These are phyloP conservation scores for Coemansia sp. DNA, from an alignment of 192 early-diverging fungal species.

Conservation along the genomic window DNA sequence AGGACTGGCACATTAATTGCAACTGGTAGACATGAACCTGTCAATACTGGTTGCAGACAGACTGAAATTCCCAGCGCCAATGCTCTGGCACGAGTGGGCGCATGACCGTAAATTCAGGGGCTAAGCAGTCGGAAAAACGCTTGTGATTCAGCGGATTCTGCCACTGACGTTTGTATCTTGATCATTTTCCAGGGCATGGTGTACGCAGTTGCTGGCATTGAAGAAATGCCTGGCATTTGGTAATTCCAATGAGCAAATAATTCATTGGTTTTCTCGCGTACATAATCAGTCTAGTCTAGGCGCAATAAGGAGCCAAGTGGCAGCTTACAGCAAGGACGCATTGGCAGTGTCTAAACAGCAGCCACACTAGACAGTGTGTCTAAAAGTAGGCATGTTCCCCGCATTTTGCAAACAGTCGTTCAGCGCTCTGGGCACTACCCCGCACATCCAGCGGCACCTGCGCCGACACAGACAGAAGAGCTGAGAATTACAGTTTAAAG, in stretches of 20 bases:
- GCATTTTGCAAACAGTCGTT: background rate
- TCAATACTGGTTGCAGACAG: background rate
- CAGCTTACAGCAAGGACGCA: constrained; percentile 2
- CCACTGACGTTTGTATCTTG: background rate
- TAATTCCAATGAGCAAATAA: background rate
- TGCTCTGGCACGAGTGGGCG: background rate
- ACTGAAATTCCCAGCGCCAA: background rate
- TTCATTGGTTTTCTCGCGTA: background rate
- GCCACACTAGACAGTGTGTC: constrained; percentile 2
- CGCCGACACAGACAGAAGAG: background rate
- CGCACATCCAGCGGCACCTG: background rate
- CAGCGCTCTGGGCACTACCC: background rate
- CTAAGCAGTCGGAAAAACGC: background rate
- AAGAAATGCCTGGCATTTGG: background rate
- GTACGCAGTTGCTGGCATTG: background rate
- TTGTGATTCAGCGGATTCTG: background rate
- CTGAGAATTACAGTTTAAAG: no score
- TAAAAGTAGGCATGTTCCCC: constrained; percentile 1
- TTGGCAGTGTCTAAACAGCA: constrained; percentile 1
- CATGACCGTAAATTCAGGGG: background rate
- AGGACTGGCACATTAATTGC: background rate
- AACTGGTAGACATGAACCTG: background rate
- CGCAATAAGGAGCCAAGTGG: constrained; percentile 1
- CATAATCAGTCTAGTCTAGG: constrained; percentile 1
- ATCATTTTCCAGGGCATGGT: background rate